phyloP scores from a whole-genome alignment of 139 green algal genomes.

The Penium margaritaceum region DNA sequence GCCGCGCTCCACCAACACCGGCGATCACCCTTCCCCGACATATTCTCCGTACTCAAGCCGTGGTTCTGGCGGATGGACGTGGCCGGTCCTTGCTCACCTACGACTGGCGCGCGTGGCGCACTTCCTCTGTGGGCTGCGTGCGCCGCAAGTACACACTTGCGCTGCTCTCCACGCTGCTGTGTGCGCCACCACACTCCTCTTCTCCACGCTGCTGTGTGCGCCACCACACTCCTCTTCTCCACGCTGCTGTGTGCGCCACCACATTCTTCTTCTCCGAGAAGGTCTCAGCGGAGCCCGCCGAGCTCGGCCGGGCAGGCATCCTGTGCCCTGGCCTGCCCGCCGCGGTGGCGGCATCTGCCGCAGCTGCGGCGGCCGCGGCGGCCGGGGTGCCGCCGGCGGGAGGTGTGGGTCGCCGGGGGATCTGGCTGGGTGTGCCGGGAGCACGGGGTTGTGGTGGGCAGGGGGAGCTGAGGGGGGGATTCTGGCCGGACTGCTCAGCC shows the following conservation, averaged over 20 bases:
- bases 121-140: background rate
- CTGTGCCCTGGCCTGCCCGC: too few species aligned
- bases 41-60: constrained; percentile 34
- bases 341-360: background rate
- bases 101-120: constrained; percentile 18
- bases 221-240: too few species aligned
- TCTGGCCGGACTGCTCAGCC: too few species aligned
- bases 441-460: too few species aligned
- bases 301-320: too few species aligned
- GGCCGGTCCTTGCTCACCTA: constrained; percentile 27
- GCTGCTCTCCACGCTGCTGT: background rate
- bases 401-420: background rate
- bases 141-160: background rate
- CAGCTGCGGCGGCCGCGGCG: background rate
- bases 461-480: background rate
- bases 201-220: too few species aligned
- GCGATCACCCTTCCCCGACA: constrained; percentile 37
- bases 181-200: too few species aligned
- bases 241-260: too few species aligned
- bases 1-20: constrained; percentile 26
- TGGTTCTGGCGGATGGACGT: constrained; percentile 49
- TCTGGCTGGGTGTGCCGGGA: background rate
- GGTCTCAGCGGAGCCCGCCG: too few species aligned
- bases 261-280: background rate
- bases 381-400: background rate